These are phyloP conservation scores for Cyclocybe cylindracea DNA, from an alignment of 768 basidiomycete species.

Conservation along the genomic window DNA sequence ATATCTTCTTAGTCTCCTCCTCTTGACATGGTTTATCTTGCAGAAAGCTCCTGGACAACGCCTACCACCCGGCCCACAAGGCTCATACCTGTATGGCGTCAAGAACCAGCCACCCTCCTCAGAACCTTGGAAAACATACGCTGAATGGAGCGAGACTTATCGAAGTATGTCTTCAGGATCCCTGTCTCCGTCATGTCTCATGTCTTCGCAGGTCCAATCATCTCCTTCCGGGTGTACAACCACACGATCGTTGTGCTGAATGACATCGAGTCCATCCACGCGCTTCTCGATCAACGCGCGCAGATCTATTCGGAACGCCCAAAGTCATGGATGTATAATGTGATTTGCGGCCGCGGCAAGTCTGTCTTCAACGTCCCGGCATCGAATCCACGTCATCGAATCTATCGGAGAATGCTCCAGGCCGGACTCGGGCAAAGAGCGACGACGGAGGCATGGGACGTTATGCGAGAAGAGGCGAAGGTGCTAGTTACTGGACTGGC, in stretches of 20 bases:
- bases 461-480: constrained; percentile 36
- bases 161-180: constrained; percentile 4
- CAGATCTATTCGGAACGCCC: constrained; percentile 59
- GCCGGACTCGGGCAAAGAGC: constrained; percentile 36
- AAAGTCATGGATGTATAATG: constrained; percentile 42
- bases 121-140: constrained; percentile 21
- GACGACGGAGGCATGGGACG: constrained; percentile 31
- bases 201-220: constrained; percentile 29
- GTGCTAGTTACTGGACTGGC: constrained; percentile 34
- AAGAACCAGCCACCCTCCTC: constrained; percentile 9
- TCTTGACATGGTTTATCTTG: too few relatives aligned
- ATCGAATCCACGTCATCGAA: constrained; percentile 33
- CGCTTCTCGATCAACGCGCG: constrained; percentile 53
- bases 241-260: constrained; percentile 51
- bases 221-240: constrained; percentile 49
- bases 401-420: constrained; percentile 43
- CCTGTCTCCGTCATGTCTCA: too few relatives aligned
- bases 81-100: constrained; percentile 11
- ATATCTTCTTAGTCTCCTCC: too few relatives aligned
- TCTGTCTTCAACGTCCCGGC: constrained; percentile 47
- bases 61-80: constrained; percentile 18
- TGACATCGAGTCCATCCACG: constrained; percentile 39
- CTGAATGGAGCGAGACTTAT: constrained; percentile 15
- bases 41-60: background rate
- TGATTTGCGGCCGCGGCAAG: constrained; percentile 41